Evolutionary conservation across 73 alveolate genomes (phyloP).

Genomic region (Paramecium pentaurelia): DNA sequence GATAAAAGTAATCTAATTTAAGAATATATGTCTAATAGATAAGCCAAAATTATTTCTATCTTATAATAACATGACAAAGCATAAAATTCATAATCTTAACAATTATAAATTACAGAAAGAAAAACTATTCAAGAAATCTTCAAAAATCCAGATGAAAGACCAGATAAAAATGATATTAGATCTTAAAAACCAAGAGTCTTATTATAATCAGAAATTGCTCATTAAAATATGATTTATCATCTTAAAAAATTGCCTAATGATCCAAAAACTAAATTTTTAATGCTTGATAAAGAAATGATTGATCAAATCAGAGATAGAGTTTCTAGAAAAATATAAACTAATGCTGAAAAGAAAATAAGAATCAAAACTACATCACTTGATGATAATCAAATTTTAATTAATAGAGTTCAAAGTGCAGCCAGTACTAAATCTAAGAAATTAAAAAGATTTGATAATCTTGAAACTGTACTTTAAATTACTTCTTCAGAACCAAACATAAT

Average conservation of each 20-base stretch:
- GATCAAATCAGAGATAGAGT: slow-evolving; percentile 35
- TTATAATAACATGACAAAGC: neutral
- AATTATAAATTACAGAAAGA: neutral
- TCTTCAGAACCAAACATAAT: neutral
- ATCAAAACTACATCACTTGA: neutral
- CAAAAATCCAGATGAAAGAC: neutral
- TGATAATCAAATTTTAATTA: neutral
- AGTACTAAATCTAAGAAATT: neutral
- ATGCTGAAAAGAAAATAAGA: neutral
- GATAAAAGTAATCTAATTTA: neutral
- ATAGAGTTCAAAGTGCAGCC: neutral
- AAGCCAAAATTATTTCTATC: neutral
- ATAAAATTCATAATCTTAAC: neutral
- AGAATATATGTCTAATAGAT: neutral
- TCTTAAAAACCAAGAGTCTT: neutral
- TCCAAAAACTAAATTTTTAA: neutral
- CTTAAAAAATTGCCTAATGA: neutral
- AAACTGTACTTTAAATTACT: neutral
- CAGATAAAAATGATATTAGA: slow-evolving; percentile 17
- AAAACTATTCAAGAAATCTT: slow-evolving; percentile 26
- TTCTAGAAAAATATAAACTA: neutral
- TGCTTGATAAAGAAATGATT: neutral
- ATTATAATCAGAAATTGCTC: neutral
- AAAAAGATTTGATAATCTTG: neutral
- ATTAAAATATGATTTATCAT: neutral